Conservation (phyloP, 2,329 filamentous ascomycete species). For the Madurella fahalii region DNA sequence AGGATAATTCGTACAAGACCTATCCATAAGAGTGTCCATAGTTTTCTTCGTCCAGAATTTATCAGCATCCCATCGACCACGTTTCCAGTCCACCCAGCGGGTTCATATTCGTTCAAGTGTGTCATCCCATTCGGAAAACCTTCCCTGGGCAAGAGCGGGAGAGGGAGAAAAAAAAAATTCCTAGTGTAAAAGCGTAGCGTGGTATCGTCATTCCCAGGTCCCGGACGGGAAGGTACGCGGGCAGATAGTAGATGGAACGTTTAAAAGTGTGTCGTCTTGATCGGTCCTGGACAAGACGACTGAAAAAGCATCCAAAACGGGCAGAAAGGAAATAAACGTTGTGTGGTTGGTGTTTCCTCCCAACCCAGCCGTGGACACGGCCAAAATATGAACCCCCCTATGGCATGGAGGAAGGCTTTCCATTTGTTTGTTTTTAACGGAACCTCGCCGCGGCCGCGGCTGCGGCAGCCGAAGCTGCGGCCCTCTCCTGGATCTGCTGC, state of each 20-base stretch:
- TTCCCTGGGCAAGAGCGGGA: not conserved
- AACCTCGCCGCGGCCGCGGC: constrained; percentile 19
- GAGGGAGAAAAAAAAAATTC: not conserved
- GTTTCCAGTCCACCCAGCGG: not conserved
- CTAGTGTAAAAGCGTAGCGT: no score
- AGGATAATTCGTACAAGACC: no score
- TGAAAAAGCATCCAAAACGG: not conserved
- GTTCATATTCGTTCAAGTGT: not conserved
- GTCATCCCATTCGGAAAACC: not conserved
- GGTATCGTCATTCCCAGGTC: not conserved
- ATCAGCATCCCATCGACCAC: no score
- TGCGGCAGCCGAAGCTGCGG: constrained; percentile 29
- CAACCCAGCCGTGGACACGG: not conserved
- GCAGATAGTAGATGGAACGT: no score
- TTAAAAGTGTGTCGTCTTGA: no score
- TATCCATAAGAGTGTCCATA: no score
- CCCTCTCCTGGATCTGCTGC: constrained; percentile 68
- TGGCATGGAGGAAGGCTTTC: not conserved
- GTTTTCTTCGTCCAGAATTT: no score
- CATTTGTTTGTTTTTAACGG: constrained; percentile 11
- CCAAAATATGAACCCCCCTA: not conserved
- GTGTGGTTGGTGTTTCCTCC: not conserved
- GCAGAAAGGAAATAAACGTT: constrained; percentile 1
- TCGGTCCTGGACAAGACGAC: not conserved
- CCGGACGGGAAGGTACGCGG: no score